Percentiles rank a stretch among this genome's conserved stretches.
Conservation (phyloP, 2,329 filamentous ascomycete genomes). For the Fusarium sp. region DNA sequence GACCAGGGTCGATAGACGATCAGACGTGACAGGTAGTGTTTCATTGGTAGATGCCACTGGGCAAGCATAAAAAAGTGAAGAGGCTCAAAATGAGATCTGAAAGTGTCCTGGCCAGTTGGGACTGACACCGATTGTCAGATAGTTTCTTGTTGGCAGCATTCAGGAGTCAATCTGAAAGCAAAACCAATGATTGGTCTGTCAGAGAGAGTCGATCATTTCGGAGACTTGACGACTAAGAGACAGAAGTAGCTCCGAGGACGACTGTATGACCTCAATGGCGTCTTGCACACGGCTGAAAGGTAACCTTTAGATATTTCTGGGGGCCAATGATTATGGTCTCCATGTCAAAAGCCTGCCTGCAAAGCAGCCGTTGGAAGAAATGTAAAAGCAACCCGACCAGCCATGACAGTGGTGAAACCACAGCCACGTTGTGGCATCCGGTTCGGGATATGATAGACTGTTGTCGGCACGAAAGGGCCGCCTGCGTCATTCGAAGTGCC, state of each 20-base stretch:
- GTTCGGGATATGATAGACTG: constrained; percentile 20
- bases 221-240: not conserved
- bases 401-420: constrained; percentile 34
- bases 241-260: not conserved
- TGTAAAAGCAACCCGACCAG: constrained; percentile 14
- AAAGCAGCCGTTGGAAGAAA: not conserved
- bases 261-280: not conserved
- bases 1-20: not conserved
- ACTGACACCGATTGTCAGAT: constrained; percentile 1
- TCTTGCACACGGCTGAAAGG: too few species aligned
- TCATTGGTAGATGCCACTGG: constrained; percentile 26
- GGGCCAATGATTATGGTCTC: not conserved
- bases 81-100: constrained; percentile 24
- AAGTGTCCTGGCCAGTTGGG: constrained; percentile 13
- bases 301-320: too few species aligned
- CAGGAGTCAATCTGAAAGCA: not conserved
- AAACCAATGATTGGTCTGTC: constrained; percentile 26
- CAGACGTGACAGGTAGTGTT: constrained; percentile 17
- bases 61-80: constrained; percentile 12
- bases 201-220: constrained; percentile 6
- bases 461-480: constrained; percentile 3
- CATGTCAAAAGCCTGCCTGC: not conserved
- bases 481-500: constrained; percentile 25
- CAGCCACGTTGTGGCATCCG: constrained; percentile 28
- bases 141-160: constrained; percentile 8